Evolutionary conservation across 106 monocot species (phyloP), one percentile per base, ranked within the genome.

Genomic region (Dendrobium huoshanense): DNA sequence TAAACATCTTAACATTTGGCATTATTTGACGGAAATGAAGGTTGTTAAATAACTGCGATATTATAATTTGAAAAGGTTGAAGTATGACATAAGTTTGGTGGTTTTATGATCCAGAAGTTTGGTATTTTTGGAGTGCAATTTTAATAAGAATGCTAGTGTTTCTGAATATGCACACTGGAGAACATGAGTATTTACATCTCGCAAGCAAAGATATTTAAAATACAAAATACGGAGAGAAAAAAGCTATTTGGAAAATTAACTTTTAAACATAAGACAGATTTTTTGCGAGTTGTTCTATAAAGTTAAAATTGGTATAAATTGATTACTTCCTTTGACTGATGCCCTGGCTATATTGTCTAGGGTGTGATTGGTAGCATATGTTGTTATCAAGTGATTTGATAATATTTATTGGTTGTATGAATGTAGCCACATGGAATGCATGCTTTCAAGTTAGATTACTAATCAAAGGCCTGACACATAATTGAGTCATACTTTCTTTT

Each of bases 401-500:
- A 61, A 61, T 74, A 44, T 74, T 74, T 20, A 42, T 74, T 74
- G 7, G 40, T 7, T 42, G 43, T 44, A 74, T 74, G 41, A 41
- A n/a, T 74, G 13, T n/a, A 31, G 2, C 15, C 1, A 74, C 7
- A 7, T 20, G 13, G 19, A 42, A 18, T 74, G 20, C n/a, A 19
- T 74, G 11, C n/a, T 74, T 74, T 44, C 19, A 33, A 37, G 72
- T 10, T 37, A 16, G 31, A 33, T 74, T 74, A 44, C 43, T 74
- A 18, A 20, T 43, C 20, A 24, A 47, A 48, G 45, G 22, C 49
- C 9, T 49, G 42, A 9, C 73, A 41, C n/a, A 49, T 51, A 17
- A 13, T 49, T 76, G 49, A 76, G 44, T 49, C 10, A 48, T 76
- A 9, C 25, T 41, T 76, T 24, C 74, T 43, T 76, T 76, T 76